Base-by-base conservation (phyloP, 495 filamentous ascomycete genomes). In the Talaromyces nanjingensis region DNA sequence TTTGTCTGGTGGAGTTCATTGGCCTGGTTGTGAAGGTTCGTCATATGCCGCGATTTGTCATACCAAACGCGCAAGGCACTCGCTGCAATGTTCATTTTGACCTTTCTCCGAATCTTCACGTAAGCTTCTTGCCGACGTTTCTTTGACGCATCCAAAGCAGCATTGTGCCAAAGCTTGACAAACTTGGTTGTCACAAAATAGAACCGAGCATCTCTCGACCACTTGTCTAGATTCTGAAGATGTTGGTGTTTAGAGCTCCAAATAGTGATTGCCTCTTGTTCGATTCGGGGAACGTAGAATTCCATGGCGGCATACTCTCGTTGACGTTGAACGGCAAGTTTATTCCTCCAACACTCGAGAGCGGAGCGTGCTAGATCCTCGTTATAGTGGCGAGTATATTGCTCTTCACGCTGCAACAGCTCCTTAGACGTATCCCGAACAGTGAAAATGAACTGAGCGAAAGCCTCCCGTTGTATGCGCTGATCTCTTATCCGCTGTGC, bases 51-150 rank as follows among this genome's bases (percentile, higher is more conserved):
- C 6, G 79, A 72, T 60, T 76, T 77, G 7, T 73, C 69, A n/a
- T 69, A 71, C 85, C 84, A 89, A 11, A 47, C 65, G 4, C 64
- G 54, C 53, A 87, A 64, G 27, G 75, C 72, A 6, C 74, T 73
- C 39, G 75, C 72, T 12, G 80, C 86, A 47, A 89, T 72, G 9
- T 78, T 83, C 59, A 87, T 79, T 69, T 90, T 91, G 24, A 76
- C 67, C 56, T 71, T 80, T 47, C 86, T 74, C 53, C 88, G 76
- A 24, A 87, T 71, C 53, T 79, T 78, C 0, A 78, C 76, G 74
- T 91, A 90, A 8, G 85, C 81, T 24, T 84, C 79, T 56, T 84
- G 82, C 8, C 84, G 79, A 53, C 83, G 84, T 61, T 80, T 76
- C 63, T 83, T 81, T 31, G 80, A 75, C 7, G 82, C 77, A 53